Percentiles rank a stretch among this genome's conserved stretches.
These are phyloP conservation scores for Cymbopogon citratus DNA, from an alignment of 176 grass and related monocot genomes.

Conservation along the genomic window DNA sequence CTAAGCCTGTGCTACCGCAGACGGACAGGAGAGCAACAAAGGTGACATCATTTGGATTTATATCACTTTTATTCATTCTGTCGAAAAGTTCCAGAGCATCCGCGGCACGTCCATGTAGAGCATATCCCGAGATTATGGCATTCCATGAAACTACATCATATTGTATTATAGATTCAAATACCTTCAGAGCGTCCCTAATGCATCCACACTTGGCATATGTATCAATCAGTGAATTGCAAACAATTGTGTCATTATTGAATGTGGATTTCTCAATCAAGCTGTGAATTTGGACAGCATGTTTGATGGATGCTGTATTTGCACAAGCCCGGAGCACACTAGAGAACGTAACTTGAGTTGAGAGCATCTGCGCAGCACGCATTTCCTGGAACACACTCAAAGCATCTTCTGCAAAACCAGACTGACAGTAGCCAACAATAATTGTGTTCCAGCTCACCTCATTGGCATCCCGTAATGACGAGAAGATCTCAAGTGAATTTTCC, in stretches of 20 bases:
- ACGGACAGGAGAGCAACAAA: conserved; percentile 45
- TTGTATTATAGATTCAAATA: conserved; percentile 35
- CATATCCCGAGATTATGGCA: conserved; percentile 40
- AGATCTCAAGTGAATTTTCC: conserved; percentile 44
- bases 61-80: conserved; percentile 31
- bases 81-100: conserved; percentile 33
- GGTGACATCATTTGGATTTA: conserved; percentile 33
- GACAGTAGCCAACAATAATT: conserved; percentile 56
- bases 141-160: conserved; percentile 43
- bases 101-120: conserved; percentile 32
- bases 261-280: conserved; percentile 59
- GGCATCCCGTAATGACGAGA: conserved; percentile 25
- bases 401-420: conserved; percentile 47
- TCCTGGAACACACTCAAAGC: conserved; percentile 51
- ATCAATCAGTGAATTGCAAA: conserved; percentile 75
- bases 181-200: conserved; percentile 50
- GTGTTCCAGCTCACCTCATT: conserved; percentile 87
- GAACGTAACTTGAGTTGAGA: conserved; percentile 65
- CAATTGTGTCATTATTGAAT: conserved; percentile 44
- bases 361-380: conserved; percentile 34
- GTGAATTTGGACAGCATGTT: conserved; percentile 54
- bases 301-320: conserved; percentile 48
- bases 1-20: conserved; percentile 37
- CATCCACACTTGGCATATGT: conserved; percentile 75
- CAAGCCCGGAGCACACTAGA: conserved; percentile 71